phyloP scores from a whole-genome alignment of 2,329 filamentous ascomycete genomes.

The Stemphylium vesicarium region DNA sequence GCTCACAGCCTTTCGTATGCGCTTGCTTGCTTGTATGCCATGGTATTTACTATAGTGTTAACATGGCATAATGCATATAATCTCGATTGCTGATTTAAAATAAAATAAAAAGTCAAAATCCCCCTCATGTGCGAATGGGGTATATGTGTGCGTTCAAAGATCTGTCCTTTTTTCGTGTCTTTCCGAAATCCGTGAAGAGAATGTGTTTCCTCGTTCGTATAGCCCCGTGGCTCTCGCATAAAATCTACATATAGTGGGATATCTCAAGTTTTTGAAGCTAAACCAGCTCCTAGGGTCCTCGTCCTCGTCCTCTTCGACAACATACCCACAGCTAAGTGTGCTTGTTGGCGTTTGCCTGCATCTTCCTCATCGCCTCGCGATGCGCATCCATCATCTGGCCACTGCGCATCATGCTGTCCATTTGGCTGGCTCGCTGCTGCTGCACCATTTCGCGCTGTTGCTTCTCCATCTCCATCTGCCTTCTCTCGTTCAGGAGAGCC shows the following conservation, averaged over 20 bases:
- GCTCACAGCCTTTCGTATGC: background rate
- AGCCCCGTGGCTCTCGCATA: conserved; percentile 1
- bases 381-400: conserved; percentile 78
- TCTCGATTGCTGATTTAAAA: too few species aligned
- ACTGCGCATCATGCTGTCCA: conserved; percentile 78
- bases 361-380: conserved; percentile 76
- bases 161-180: background rate
- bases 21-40: background rate
- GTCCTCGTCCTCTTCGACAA: background rate
- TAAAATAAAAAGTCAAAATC: background rate
- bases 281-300: too few species aligned
- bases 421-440: conserved; percentile 65
- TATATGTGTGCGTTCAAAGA: conserved; percentile 1
- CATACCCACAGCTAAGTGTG: conserved; percentile 19
- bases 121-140: background rate
- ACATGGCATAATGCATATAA: background rate
- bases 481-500: conserved; percentile 65
- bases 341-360: conserved; percentile 69
- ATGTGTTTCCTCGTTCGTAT: conserved; percentile 1
- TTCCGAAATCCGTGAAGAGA: background rate
- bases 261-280: background rate
- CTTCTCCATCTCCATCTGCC: conserved; percentile 66
- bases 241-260: background rate
- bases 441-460: conserved; percentile 65
- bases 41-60: background rate